phyloP scores from a whole-genome alignment of 2,329 filamentous ascomycete genomes.

The Orbilia ellipsospora region DNA sequence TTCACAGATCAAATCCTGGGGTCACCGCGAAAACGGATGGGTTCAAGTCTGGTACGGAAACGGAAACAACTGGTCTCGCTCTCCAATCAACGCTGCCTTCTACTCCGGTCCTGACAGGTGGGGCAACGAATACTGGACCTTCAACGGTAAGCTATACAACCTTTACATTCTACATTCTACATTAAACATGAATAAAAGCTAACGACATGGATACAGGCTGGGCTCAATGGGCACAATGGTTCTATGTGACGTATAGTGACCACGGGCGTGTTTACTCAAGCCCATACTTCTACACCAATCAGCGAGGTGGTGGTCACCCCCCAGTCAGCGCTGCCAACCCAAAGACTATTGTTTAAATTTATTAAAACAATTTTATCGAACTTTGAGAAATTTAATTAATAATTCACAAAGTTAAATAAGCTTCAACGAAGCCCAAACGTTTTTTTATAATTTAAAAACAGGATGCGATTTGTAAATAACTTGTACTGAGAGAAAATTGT shows the following conservation, averaged over 20 bases:
- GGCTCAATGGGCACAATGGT: constrained; percentile 12
- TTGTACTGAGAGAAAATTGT: no score
- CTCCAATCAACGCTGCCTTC: constrained; percentile 7
- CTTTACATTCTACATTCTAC: no score
- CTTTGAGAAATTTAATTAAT: no score
- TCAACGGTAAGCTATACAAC: constrained; percentile 6
- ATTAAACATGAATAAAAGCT: not conserved
- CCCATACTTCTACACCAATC: constrained; percentile 11
- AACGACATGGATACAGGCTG: constrained; percentile 5
- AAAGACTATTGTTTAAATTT: no score
- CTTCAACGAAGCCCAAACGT: no score
- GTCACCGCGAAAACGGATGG: constrained; percentile 8
- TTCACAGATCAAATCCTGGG: constrained; percentile 6
- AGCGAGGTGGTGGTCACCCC: constrained; percentile 7
- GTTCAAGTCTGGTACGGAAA: constrained; percentile 22
- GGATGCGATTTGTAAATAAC: no score
- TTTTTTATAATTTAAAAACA: no score
- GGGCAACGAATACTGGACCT: constrained; percentile 16
- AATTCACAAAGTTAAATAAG: no score
- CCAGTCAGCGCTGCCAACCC: not conserved
- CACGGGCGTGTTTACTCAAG: constrained; percentile 4
- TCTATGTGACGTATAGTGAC: constrained; percentile 2
- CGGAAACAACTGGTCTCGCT: not conserved
- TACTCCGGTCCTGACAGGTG: constrained; percentile 18
- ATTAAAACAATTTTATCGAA: no score